Base-by-base conservation (phyloP, 225 moss, liverwort and hornwort species). In the Thuidium tamariscinum region DNA sequence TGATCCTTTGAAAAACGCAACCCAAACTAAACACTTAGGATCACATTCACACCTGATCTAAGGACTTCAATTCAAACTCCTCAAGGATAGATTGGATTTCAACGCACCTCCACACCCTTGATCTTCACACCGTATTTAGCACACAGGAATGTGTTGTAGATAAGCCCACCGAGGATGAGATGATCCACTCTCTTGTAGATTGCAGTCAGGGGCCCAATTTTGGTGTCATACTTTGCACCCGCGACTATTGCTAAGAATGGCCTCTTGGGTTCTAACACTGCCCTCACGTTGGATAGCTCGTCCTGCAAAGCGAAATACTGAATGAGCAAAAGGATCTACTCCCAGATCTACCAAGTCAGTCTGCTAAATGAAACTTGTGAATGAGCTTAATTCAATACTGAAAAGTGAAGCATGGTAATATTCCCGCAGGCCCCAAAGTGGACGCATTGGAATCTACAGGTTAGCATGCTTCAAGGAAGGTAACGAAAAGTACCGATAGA, bases 201-300 rank as follows among this genome's bases (percentile, higher is more conserved):
- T 49, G 91, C 94, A 79, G 91, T 91, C 89, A 94, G 66, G 41
- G 92, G 92, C 59, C 94, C 92, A 20, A 94, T 94, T 88, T 94
- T 97, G 79, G 94, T 94, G 86, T 94, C 94, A 55, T 94, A 94
- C 86, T 94, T 94, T 3, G 94, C 91, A 86, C 94, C 92, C 15
- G 94, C 94, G 78, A 94, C 92, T 75, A 94, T 89, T 69, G 94
- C 94, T 77, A 94, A 56, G 74, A 94, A 94, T 20, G 94, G 92
- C 82, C 89, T 84, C 89, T 86, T 94, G 21, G 94, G 92, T 26
- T 90, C 88, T 54, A 94, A 86, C 8, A 94, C 90, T 57, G 92
- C 92, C 86, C 91, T 89, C 67, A 94, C 94, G 85, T 94, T 91
- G 61, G 88, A 89, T 12, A 94, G 80, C 91, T 92, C 94, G 82